A percentile compares a stretch with the other conserved stretches of the same genome.
Evolutionary conservation across 306 rosid species (phyloP).

Genomic region (Morella rubra): DNA sequence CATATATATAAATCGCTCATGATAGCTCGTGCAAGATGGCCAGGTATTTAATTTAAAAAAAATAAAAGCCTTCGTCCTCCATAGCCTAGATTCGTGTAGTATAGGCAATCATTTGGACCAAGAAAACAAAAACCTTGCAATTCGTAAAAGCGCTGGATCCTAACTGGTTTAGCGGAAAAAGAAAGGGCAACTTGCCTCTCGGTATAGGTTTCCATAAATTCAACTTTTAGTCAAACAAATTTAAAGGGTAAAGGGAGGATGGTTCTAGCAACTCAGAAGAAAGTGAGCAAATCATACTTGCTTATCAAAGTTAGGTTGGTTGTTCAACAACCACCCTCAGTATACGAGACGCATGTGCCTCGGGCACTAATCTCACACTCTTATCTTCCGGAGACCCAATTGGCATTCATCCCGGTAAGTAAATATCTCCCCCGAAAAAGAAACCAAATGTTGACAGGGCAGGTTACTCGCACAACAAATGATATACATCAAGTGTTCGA

Average conservation of each 20-base stretch:
- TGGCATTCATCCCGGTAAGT: too few species aligned
- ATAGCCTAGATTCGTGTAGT: not conserved
- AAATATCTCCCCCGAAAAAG: not conserved
- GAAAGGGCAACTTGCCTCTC: not conserved
- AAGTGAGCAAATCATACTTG: not conserved
- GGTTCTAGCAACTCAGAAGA: not conserved
- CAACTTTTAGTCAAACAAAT: not conserved
- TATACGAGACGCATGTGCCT: constrained; percentile 18
- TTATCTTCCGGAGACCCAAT: not conserved
- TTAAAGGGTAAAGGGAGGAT: not conserved
- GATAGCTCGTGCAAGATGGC: not conserved
- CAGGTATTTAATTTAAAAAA: not conserved
- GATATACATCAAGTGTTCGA: too few species aligned
- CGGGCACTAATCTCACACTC: not conserved
- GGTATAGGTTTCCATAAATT: not conserved
- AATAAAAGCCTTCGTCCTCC: not conserved
- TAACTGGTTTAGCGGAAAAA: not conserved
- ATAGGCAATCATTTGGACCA: not conserved
- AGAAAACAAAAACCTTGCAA: not conserved
- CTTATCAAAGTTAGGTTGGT: constrained; percentile 10
- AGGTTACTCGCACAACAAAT: too few species aligned
- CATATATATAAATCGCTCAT: too few species aligned
- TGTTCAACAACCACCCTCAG: constrained; percentile 26
- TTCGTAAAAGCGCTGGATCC: not conserved
- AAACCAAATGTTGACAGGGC: too few species aligned